Conservation (phyloP, 768 basidiomycete species). For the Russula sp. region DNA sequence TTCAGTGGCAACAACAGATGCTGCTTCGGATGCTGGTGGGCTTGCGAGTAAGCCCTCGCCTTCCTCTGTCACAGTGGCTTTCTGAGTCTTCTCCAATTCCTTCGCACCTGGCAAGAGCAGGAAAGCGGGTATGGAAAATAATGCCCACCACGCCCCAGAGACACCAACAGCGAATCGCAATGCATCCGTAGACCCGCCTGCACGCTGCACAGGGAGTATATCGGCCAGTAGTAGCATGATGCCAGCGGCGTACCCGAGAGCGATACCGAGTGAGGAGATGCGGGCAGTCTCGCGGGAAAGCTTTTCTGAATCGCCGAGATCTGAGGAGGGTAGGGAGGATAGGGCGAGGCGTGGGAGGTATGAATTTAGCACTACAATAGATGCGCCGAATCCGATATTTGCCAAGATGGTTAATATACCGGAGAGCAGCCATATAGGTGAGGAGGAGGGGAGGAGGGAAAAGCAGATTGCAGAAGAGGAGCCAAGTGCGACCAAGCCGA, state of each 20-base stretch:
- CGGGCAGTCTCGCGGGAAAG: constrained; percentile 75
- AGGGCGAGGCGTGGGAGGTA: constrained; percentile 76
- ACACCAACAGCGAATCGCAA: constrained; percentile 80
- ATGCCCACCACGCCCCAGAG: constrained; percentile 86
- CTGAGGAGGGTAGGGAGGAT: constrained; percentile 28
- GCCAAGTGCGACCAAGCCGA: constrained; percentile 71
- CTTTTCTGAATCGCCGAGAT: constrained; percentile 46
- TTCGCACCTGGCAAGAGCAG: constrained; percentile 59
- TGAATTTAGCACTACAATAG: constrained; percentile 85
- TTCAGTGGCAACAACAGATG: constrained; percentile 16
- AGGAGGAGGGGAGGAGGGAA: constrained; percentile 68
- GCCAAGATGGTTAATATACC: constrained; percentile 71
- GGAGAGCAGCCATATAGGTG: constrained; percentile 63
- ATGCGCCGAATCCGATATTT: constrained; percentile 84
- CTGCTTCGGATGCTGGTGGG: background rate
- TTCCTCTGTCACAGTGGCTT: constrained; percentile 13
- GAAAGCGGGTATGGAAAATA: constrained; percentile 76
- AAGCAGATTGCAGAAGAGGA: constrained; percentile 66
- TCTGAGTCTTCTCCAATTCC: constrained; percentile 29
- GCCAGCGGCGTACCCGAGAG: constrained; percentile 81
- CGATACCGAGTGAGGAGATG: constrained; percentile 83
- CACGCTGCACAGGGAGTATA: constrained; percentile 69
- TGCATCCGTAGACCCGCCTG: constrained; percentile 74
- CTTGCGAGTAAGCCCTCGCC: constrained; percentile 25
- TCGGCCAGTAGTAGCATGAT: constrained; percentile 72